Base-by-base conservation (phyloP, 2,329 filamentous ascomycete genomes). In the Penicillium oxalicum region DNA sequence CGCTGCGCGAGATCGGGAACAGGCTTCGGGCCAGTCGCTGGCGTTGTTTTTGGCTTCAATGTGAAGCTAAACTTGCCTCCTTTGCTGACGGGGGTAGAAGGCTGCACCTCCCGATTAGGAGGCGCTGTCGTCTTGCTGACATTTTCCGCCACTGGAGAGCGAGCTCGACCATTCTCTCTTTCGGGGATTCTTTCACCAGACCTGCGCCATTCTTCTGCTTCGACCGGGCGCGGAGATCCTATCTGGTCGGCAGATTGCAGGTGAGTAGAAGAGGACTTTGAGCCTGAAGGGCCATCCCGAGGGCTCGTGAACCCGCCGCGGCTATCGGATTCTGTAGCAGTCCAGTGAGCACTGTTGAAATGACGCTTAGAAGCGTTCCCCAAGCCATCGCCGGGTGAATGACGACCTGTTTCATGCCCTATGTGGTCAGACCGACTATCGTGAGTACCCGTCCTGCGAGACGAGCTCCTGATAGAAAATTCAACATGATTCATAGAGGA, bases 51-150 rank as follows among this genome's bases (percentile, higher is more conserved):
- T 48, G 84, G 80, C 66, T 96, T 96, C 69, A 97, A 89, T 1
- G 90, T 89, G 67, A 97, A 97, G 66, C 89, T 94, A 62, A 96
- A 94, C 70, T 91, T 93, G 39, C 82, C 82, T 2, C 74, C 73
- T 50, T 75, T 73, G 63, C 75, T 66, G 51, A 70, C 62, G 51
- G 78, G 74, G n/a, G 79, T 74, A 4, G 79, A 77, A 2, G 76
- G 73, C 18, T 78, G 74, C 2, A 77, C 70, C 35, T 79, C 73
- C 49, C 79, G 78, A 48, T 69, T 74, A 9, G 80, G 76, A 18
- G 78, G 78, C 28, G 77, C 77, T 70, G 81, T 79, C 46, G 76
- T 73, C 48, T 79, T 76, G 24, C 70, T 64, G 41, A 29, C 40
- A 24, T 34, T 32, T 28, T 71, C 68, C 18, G 65, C 62, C 6